Evolutionary conservation across 768 basidiomycete genomes (phyloP).

Genomic region (Pisolithus orientalis): DNA sequence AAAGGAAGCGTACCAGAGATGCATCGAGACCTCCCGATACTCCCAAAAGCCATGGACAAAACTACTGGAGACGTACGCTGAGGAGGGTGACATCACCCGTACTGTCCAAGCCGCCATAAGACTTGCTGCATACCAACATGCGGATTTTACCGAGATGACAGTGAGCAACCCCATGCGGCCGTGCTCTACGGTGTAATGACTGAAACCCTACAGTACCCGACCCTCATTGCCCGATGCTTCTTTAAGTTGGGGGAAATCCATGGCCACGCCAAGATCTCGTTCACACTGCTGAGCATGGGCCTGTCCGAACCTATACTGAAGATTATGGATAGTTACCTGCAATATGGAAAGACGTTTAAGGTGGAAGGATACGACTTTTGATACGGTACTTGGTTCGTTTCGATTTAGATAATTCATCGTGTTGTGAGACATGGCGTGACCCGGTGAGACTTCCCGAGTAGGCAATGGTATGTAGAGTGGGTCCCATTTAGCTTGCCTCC

Average conservation of each 20-base stretch:
- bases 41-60: slow-evolving; percentile 91
- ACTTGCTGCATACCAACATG: slow-evolving; percentile 87
- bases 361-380: slow-evolving; percentile 83
- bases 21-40: slow-evolving; percentile 82
- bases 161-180: slow-evolving; percentile 39
- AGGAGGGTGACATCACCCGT: slow-evolving; percentile 89
- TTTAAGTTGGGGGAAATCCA: slow-evolving; percentile 93
- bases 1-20: slow-evolving; percentile 95
- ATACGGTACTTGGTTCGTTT: slow-evolving; percentile 5
- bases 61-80: slow-evolving; percentile 93
- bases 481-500: not conserved
- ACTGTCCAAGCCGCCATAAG: slow-evolving; percentile 89
- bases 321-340: slow-evolving; percentile 89
- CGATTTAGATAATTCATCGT: not conserved
- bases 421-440: not conserved
- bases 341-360: slow-evolving; percentile 83
- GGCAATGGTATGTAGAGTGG: not conserved
- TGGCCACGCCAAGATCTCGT: slow-evolving; percentile 90
- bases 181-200: not conserved
- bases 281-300: slow-evolving; percentile 90
- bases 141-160: slow-evolving; percentile 85
- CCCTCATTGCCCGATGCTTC: slow-evolving; percentile 81
- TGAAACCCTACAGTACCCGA: slow-evolving; percentile 62
- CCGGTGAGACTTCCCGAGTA: slow-evolving; percentile 1
- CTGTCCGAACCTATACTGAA: slow-evolving; percentile 84